Evolutionary conservation across 345 rosid genomes (phyloP), one percentile per base, ranked within the genome.

Genomic region (Eucalyptus marginata): DNA sequence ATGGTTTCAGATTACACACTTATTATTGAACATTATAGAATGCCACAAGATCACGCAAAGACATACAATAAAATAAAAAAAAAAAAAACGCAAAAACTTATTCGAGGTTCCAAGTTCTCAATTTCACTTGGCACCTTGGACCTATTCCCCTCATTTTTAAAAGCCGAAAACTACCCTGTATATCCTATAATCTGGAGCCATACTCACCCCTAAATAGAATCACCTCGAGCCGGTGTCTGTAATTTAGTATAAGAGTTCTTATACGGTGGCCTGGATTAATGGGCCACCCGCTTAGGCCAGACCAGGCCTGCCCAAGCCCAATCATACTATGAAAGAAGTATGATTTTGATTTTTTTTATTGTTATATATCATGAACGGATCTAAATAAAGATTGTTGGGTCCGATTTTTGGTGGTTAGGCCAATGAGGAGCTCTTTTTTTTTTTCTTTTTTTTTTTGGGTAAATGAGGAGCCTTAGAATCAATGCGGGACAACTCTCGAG

Each of bases 41-140:
- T 51, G 54, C 18, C 8, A 16, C 4, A 51, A 0, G 54, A 51
- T 1, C 8, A 0, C 2, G 0, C 20, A 51, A 51, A 51, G 52
- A 50, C 54, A 51, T 51, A 1, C 20, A 6, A 50, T 6, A 15
- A 7, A 44, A 44, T 7, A 44, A 15, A 50, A 50, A 15, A 50
- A 1, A 50, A 50, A 15, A 50, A 1, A 50, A 15, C 7, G 5
- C 1, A 50, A 15, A 50, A 50, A 51, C 20, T 51, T 51, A 52
- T 52, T 18, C 4, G 8, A 52, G 56, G 2, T 52, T 52, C 56
- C 1, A 18, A 9, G 24, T 52, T 52, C 56, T 52, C 24, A 18
- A 52, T 52, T 52, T 52, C 2, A 0, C 56, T 52, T 52, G 58
- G 5, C 20, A 20, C 25, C 58, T 52, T 52, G 58, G 24, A 52